Evolutionary conservation across 805 yeast genomes (phyloP).

Genomic region (Kregervanrija fluxuum): DNA sequence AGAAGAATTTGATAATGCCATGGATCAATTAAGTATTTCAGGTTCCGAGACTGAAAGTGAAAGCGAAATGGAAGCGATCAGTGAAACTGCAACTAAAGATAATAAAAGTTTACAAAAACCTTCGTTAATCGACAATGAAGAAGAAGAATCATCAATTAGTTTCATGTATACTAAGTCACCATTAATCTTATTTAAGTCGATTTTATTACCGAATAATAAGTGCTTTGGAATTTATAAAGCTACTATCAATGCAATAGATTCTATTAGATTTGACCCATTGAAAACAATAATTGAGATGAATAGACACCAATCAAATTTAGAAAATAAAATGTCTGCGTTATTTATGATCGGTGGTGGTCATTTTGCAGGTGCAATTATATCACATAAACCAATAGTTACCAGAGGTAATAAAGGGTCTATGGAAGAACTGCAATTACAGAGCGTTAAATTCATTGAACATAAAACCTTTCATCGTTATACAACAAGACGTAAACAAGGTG

Average conservation of each 20-base stretch:
- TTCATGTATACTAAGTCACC: constrained; percentile 69
- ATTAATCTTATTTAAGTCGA: constrained; percentile 48
- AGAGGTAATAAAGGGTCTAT: constrained; percentile 49
- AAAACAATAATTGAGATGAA: constrained; percentile 30
- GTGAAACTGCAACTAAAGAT: neutral
- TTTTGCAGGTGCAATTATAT: constrained; percentile 90
- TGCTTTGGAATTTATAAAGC: constrained; percentile 66
- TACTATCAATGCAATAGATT: constrained; percentile 38
- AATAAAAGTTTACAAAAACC: constrained; percentile 16
- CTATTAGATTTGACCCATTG: constrained; percentile 38
- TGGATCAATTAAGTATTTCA: constrained; percentile 42
- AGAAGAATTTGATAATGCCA: constrained; percentile 48
- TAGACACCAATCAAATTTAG: constrained; percentile 8
- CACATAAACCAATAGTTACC: constrained; percentile 53
- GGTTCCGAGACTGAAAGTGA: constrained; percentile 19
- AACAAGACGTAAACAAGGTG: constrained; percentile 96
- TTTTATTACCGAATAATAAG: constrained; percentile 28
- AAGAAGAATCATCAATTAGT: constrained; percentile 33
- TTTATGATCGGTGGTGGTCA: constrained; percentile 98
- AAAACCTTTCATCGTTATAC: constrained; percentile 94
- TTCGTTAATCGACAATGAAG: neutral
- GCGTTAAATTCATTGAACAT: constrained; percentile 59
- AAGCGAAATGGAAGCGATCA: constrained; percentile 16
- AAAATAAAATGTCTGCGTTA: constrained; percentile 53
- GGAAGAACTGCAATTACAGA: constrained; percentile 48